Conservation (phyloP, 2,329 filamentous ascomycete species). For the Cordyceps militaris region DNA sequence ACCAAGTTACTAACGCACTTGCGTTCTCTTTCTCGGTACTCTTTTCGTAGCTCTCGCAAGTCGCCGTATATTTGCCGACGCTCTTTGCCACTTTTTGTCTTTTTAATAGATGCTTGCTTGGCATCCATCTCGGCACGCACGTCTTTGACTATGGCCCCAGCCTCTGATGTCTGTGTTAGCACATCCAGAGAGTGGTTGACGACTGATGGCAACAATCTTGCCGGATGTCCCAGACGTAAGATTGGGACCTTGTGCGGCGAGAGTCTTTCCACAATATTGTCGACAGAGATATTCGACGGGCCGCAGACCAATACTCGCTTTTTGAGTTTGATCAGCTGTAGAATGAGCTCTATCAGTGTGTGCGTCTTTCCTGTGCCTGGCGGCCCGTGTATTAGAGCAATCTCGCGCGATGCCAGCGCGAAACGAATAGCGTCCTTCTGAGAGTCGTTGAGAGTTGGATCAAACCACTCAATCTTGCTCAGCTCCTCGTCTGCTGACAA, state of each 20-base stretch:
- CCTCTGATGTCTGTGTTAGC: conserved; percentile 82
- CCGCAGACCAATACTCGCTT: conserved; percentile 85
- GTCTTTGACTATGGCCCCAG: conserved; percentile 81
- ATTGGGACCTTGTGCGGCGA: conserved; percentile 79
- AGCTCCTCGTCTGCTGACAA: conserved; percentile 35
- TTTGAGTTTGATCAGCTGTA: conserved; percentile 73
- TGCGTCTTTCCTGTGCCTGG: conserved; percentile 97
- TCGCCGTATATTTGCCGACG: conserved; percentile 76
- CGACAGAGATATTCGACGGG: conserved; percentile 92
- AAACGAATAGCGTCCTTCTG: conserved; percentile 71
- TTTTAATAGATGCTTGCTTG: conserved; percentile 81
- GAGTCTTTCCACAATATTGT: conserved; percentile 94
- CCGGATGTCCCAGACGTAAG: conserved; percentile 85
- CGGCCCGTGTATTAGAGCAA: conserved; percentile 88
- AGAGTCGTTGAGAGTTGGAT: conserved; percentile 55
- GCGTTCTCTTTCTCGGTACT: conserved; percentile 78
- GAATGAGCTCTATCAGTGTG: conserved; percentile 87
- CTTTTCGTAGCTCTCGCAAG: conserved; percentile 75
- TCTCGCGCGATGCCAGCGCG: conserved; percentile 70
- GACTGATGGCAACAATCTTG: conserved; percentile 80
- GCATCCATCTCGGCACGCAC: conserved; percentile 88
- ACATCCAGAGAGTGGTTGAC: conserved; percentile 86
- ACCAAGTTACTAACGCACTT: conserved; percentile 74
- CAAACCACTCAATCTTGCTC: conserved; percentile 50
- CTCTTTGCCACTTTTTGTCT: conserved; percentile 75